Percentiles rank a stretch among this genome's conserved stretches.
phyloP scores from a whole-genome alignment of 2,329 filamentous ascomycete genomes.

The Monosporascus sp. region DNA sequence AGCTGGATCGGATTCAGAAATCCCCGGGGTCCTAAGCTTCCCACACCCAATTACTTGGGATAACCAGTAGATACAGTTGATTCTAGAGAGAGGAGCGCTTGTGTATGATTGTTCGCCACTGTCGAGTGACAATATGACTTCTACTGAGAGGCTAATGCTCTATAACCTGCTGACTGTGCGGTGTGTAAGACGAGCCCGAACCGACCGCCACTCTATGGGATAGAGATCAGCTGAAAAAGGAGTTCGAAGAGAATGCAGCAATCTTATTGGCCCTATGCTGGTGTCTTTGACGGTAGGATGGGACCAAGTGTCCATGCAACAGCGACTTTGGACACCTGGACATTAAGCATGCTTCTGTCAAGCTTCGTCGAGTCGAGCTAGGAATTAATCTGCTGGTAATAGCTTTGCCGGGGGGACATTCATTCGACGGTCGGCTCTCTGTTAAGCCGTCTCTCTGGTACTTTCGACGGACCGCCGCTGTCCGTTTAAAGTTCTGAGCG shows the following conservation, averaged over 20 bases:
- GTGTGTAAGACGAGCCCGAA: not conserved
- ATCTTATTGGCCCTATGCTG: not conserved
- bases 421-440: not conserved
- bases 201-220: not conserved
- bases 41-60: not conserved
- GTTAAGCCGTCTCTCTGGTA: not conserved
- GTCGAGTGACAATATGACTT: not conserved
- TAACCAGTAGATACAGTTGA: not conserved
- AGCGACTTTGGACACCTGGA: not conserved
- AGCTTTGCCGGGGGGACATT: no score
- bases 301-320: not conserved
- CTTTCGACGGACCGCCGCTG: not conserved
- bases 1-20: no score
- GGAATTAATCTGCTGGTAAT: not conserved
- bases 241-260: not conserved
- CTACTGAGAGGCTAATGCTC: not conserved
- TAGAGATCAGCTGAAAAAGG: not conserved
- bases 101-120: not conserved
- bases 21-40: not conserved
- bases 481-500: not conserved
- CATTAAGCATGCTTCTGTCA: not conserved
- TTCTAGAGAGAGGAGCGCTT: not conserved
- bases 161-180: not conserved
- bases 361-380: not conserved
- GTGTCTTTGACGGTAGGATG: no score